phyloP scores from a whole-genome alignment of 2,329 filamentous ascomycete species.

The Herpotrichia juniperi region DNA sequence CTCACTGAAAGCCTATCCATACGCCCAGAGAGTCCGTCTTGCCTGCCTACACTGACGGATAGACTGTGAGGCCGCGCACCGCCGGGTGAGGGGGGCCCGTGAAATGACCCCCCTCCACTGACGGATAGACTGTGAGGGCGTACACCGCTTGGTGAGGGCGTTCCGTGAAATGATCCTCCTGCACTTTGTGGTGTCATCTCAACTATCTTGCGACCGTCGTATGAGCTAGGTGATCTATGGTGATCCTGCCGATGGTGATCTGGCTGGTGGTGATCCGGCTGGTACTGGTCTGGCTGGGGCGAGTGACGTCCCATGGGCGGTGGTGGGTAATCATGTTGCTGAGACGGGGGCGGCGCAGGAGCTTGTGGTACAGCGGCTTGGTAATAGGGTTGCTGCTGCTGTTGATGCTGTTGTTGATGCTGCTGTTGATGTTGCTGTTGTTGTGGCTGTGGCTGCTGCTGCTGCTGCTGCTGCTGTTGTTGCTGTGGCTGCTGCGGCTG shows the following conservation, averaged over 20 bases:
- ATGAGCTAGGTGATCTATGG: slow-evolving; percentile 21
- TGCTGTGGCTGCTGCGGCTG: slow-evolving; percentile 11
- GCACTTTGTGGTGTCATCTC: slow-evolving; percentile 50
- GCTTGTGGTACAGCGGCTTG: slow-evolving; percentile 29
- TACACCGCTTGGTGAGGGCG: slow-evolving; percentile 35
- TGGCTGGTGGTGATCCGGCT: slow-evolving; percentile 27
- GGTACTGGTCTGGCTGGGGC: slow-evolving; percentile 27
- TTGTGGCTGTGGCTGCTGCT: too few relatives aligned
- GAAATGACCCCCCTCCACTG: slow-evolving; percentile 27
- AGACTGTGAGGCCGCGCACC: slow-evolving; percentile 38
- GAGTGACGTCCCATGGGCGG: slow-evolving; percentile 39
- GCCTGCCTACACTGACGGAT: slow-evolving; percentile 31
- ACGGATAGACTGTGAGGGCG: slow-evolving; percentile 42
- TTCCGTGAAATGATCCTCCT: slow-evolving; percentile 31
- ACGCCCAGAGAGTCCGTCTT: slow-evolving; percentile 45
- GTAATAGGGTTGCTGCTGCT: slow-evolving; percentile 28
- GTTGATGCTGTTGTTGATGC: slow-evolving; percentile 21
- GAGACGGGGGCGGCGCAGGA: slow-evolving; percentile 17
- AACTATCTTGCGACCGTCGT: slow-evolving; percentile 44
- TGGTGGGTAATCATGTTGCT: slow-evolving; percentile 33
- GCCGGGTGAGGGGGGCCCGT: slow-evolving; percentile 39
- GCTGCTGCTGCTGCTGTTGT: slow-evolving; percentile 21
- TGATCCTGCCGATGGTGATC: slow-evolving; percentile 30
- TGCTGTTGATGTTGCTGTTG: not conserved
- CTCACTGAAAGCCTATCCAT: slow-evolving; percentile 57